Percentiles rank a stretch among this genome's conserved stretches.
Evolutionary conservation across 768 basidiomycete genomes (phyloP).

Genomic region (Harrya chromipes): DNA sequence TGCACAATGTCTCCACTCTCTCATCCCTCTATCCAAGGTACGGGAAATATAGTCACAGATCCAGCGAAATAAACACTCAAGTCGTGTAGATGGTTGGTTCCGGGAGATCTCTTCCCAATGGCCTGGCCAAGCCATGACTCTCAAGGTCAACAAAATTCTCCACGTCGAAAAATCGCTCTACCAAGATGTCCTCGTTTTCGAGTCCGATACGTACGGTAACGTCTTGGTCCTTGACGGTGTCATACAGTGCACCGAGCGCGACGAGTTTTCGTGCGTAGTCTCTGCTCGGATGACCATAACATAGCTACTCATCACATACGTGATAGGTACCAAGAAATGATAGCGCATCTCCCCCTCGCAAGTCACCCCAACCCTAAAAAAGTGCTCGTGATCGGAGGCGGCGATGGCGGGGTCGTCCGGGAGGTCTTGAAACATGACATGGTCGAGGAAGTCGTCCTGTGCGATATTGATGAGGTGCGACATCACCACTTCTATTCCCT

Average conservation of each 20-base stretch:
- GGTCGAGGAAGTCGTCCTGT: conserved; percentile 90
- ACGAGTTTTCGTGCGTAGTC: conserved; percentile 91
- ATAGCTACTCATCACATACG: background rate
- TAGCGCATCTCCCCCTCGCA: conserved; percentile 92
- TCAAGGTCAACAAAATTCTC: conserved; percentile 93
- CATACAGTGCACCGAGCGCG: conserved; percentile 96
- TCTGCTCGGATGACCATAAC: background rate
- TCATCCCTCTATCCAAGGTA: conserved; percentile 56
- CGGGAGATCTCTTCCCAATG: conserved; percentile 93
- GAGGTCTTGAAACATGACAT: conserved; percentile 93
- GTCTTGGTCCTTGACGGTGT: conserved; percentile 94
- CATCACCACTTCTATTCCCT: background rate
- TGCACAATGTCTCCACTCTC: conserved; percentile 51
- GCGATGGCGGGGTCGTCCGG: conserved; percentile 96
- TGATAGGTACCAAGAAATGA: conserved; percentile 96
- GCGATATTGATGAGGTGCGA: conserved; percentile 93
- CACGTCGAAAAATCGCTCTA: conserved; percentile 91
- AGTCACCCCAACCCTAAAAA: conserved; percentile 95
- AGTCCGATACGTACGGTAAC: conserved; percentile 95
- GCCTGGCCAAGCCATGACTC: conserved; percentile 96
- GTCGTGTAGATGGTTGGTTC: conserved; percentile 83
- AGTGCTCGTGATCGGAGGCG: conserved; percentile 96
- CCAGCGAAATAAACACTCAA: conserved; percentile 8
- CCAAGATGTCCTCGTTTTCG: conserved; percentile 97
- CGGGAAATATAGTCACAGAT: background rate